These are phyloP conservation scores for Pestalotiopsis sp. DNA, from an alignment of 2,329 filamentous ascomycete genomes.

Conservation along the genomic window DNA sequence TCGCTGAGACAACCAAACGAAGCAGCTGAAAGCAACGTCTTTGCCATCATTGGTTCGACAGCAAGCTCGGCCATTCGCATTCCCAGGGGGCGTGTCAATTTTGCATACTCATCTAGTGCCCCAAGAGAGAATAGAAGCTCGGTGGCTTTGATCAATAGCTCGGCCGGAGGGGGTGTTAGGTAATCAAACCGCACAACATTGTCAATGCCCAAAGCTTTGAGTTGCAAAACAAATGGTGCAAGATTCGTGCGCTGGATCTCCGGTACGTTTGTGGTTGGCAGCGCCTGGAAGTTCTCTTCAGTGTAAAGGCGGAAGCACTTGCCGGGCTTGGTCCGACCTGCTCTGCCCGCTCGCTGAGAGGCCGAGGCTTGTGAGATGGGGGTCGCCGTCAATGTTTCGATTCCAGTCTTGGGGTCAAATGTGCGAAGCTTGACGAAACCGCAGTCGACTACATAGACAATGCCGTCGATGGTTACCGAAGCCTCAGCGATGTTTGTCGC, in stretches of 20 bases:
- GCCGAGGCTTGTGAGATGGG: constrained; percentile 89
- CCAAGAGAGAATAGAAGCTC: constrained; percentile 87
- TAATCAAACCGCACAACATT: constrained; percentile 93
- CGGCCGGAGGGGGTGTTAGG: constrained; percentile 80
- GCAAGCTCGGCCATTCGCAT: constrained; percentile 90
- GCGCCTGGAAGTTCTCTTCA: constrained; percentile 66
- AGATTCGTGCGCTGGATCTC: constrained; percentile 94
- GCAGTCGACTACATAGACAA: constrained; percentile 87
- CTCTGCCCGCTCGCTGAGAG: constrained; percentile 87
- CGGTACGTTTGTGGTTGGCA: constrained; percentile 76
- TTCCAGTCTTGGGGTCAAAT: constrained; percentile 82
- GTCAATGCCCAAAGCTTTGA: constrained; percentile 94
- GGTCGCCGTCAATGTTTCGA: constrained; percentile 82
- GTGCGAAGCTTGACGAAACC: constrained; percentile 90
- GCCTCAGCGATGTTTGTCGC: constrained; percentile 97
- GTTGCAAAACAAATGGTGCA: constrained; percentile 83
- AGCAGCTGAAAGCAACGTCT: constrained; percentile 76
- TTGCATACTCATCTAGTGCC: constrained; percentile 86
- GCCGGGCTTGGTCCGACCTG: constrained; percentile 84
- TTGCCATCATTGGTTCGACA: constrained; percentile 94
- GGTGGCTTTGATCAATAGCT: constrained; percentile 82
- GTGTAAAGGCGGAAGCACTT: constrained; percentile 96
- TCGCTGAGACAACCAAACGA: constrained; percentile 81
- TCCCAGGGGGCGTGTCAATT: constrained; percentile 87
- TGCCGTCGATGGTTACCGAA: constrained; percentile 90